Percentiles rank a stretch among this genome's conserved stretches.
Evolutionary conservation across 768 basidiomycete genomes (phyloP).

Genomic region (Cyclocybe cylindracea): DNA sequence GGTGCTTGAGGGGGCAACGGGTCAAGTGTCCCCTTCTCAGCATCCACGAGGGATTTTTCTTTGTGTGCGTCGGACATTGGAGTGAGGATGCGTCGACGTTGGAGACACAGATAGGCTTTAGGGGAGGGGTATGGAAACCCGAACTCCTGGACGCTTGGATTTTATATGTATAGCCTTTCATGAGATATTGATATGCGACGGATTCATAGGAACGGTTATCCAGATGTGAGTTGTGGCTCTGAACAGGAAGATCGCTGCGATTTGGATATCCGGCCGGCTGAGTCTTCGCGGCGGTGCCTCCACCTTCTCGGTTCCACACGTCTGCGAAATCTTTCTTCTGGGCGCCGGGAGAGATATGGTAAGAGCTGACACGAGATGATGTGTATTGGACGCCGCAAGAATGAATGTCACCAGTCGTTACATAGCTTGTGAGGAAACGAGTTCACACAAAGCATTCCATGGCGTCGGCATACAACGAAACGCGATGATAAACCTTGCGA

Average conservation of each 20-base stretch:
- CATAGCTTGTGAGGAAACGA: no score
- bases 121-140: slow-evolving; percentile 24
- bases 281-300: slow-evolving; percentile 19
- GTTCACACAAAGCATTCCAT: no score
- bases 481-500: no score
- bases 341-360: slow-evolving; percentile 17
- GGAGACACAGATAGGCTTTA: slow-evolving; percentile 15
- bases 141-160: slow-evolving; percentile 13
- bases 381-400: no score
- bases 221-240: slow-evolving; percentile 20
- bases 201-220: slow-evolving; percentile 22
- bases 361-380: slow-evolving; percentile 1
- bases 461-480: no score
- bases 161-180: slow-evolving; percentile 27
- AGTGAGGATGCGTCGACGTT: slow-evolving; percentile 20
- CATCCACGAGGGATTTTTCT: slow-evolving; percentile 46
- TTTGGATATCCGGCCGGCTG: slow-evolving; percentile 19
- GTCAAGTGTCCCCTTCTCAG: slow-evolving; percentile 61
- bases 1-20: slow-evolving; percentile 33
- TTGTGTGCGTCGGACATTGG: slow-evolving; percentile 45
- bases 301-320: slow-evolving; percentile 29
- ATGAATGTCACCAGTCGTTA: no score
- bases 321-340: slow-evolving; percentile 10
- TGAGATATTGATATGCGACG: slow-evolving; percentile 14
- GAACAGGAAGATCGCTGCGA: slow-evolving; percentile 24